Evolutionary conservation across 495 filamentous ascomycete genomes (phyloP).

Genomic region (Aspergillus nidulans): DNA sequence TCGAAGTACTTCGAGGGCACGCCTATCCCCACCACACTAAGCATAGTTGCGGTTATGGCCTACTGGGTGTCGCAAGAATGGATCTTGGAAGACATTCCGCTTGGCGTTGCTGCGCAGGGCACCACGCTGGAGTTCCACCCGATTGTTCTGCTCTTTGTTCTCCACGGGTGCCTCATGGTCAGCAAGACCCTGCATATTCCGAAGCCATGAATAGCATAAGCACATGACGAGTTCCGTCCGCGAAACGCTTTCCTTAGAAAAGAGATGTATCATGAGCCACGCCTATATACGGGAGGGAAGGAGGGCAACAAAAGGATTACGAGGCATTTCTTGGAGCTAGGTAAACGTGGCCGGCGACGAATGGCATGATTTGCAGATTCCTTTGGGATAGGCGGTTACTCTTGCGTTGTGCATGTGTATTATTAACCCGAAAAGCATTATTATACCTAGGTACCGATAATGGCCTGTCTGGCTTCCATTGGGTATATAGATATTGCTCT

Average conservation of each 20-base stretch:
- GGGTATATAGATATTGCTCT: background rate
- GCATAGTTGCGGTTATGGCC: conserved; percentile 77
- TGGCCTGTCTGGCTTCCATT: background rate
- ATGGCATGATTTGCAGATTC: conserved; percentile 19
- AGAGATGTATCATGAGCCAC: conserved; percentile 15
- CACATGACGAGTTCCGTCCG: background rate
- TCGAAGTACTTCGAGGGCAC: conserved; percentile 94
- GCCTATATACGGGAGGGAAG: conserved; percentile 16
- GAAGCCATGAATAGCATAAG: conserved; percentile 60
- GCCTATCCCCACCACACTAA: conserved; percentile 85
- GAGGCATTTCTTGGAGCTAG: conserved; percentile 17
- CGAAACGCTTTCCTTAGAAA: conserved; percentile 9
- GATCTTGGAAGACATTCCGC: conserved; percentile 69
- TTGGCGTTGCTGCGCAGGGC: conserved; percentile 61
- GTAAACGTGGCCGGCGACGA: conserved; percentile 9
- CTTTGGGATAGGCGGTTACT: conserved; percentile 7
- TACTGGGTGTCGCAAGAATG: conserved; percentile 82
- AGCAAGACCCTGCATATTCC: conserved; percentile 93
- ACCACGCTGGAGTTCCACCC: conserved; percentile 80
- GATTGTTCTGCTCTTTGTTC: conserved; percentile 71
- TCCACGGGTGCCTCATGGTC: conserved; percentile 87
- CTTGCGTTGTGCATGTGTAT: conserved; percentile 4
- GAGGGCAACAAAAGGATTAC: conserved; percentile 10
- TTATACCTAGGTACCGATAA: background rate
- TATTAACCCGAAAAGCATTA: background rate